Conservation (phyloP, 176 grass and related monocot genomes). For the Lolium perenne region DNA sequence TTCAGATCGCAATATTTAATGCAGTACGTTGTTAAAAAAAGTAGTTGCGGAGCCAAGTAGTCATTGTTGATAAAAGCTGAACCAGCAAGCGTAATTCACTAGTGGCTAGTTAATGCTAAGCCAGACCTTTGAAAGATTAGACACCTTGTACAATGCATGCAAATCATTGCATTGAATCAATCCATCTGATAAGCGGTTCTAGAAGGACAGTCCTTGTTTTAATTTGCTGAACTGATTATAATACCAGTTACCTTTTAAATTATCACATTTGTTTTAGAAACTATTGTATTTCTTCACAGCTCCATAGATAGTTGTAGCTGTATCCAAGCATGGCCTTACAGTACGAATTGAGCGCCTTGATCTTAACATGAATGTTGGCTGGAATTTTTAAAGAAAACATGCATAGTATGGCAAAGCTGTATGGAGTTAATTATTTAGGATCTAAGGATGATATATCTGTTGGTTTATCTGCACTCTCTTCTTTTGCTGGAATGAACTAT, state of each 20-base stretch:
- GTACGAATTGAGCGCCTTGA: neutral
- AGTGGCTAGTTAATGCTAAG: conserved; percentile 5
- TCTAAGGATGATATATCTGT: neutral
- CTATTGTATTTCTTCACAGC: neutral
- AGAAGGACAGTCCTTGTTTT: neutral
- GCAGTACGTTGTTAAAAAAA: conserved; percentile 12
- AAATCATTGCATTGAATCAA: neutral
- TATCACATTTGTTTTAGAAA: neutral
- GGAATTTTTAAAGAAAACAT: neutral
- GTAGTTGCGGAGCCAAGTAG: neutral
- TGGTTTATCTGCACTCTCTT: conserved; percentile 28
- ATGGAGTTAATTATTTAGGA: neutral
- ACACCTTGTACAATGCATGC: neutral
- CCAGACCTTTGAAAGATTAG: conserved; percentile 2
- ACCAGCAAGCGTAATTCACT: neutral
- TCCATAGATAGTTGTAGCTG: neutral
- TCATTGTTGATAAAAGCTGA: conserved; percentile 1
- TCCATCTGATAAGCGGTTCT: neutral
- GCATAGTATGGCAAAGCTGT: neutral
- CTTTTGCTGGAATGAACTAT: conserved; percentile 19
- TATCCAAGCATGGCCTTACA: neutral
- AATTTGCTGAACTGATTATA: conserved; percentile 10
- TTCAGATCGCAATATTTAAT: neutral
- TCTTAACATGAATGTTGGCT: neutral
- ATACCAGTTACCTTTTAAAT: neutral